Evolutionary conservation across 225 moss, liverwort and hornwort species (phyloP), one percentile per base, ranked within the genome.

Genomic region (Physcomitrellopsis africana): DNA sequence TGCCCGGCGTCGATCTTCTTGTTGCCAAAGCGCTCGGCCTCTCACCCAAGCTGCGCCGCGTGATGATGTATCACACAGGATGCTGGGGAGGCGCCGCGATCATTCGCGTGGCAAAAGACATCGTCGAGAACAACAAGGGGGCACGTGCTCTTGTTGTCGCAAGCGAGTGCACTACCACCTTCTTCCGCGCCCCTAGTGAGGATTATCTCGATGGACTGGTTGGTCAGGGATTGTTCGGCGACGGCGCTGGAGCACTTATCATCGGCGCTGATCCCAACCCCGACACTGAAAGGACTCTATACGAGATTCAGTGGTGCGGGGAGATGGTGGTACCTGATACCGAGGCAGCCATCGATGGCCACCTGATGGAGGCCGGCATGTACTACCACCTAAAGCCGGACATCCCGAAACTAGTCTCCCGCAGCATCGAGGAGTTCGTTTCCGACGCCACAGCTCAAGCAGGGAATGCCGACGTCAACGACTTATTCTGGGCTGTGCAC

Each of bases 81-180:
- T 96, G 94, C 75, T 89, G 83, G 68, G 84, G 80, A 0, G 84
- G 84, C 11, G 94, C 90, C 54, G 92, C 87, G 4, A 51, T 84
- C 0, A 15, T 92, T 41, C 81, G 94, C 6, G 68, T 91, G 0
- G 93, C 93, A 1, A 94, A 96, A 26, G 90, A 96, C 74, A 51
- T 96, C 16, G 87, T 86, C 1, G 87, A 87, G 70, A 87, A 87
- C 2, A 87, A 84, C 48, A 23, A 29, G 1, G 76, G 70, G 18
- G 83, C 85, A 2, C 80, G 88, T 7, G 88, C 83, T 7, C 52
- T 87, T 12, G 81, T 81, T 8, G 49, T 85, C 4, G 32, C 82
- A 26, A 72, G 77, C 20, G 87, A 88, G 24, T 82, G 82, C 69
- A 88, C 85, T 0, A 11, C 72, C 0, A 9, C 61, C 0, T 77